Conservation (phyloP, 768 basidiomycete species). For the Lactifluus echinatus region DNA sequence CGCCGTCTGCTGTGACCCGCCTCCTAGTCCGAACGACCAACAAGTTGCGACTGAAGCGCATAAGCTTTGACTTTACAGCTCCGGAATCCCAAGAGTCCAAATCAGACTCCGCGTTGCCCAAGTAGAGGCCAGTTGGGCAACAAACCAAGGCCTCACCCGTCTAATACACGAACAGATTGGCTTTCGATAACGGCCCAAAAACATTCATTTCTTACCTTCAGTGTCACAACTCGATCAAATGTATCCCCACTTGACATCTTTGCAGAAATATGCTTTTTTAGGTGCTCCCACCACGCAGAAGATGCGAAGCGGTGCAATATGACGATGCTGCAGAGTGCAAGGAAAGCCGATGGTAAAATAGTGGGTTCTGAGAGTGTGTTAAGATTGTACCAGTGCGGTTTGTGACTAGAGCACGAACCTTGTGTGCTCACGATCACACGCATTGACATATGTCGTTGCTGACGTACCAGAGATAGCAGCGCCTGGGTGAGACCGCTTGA, state of each 20-base stretch:
- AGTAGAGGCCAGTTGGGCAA: slow-evolving; percentile 52
- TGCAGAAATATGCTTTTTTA: slow-evolving; percentile 58
- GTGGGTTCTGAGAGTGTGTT: slow-evolving; percentile 47
- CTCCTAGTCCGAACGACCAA: slow-evolving; percentile 52
- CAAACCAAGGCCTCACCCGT: slow-evolving; percentile 66
- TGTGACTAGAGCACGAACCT: slow-evolving; percentile 32
- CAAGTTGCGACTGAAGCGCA: slow-evolving; percentile 49
- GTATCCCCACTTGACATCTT: slow-evolving; percentile 50
- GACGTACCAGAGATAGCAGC: slow-evolving; percentile 50
- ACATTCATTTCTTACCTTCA: slow-evolving; percentile 39
- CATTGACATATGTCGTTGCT: slow-evolving; percentile 67
- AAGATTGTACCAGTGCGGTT: not conserved
- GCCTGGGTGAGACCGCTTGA: slow-evolving; percentile 49
- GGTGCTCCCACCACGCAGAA: slow-evolving; percentile 65
- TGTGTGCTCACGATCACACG: slow-evolving; percentile 69
- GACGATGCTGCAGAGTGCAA: slow-evolving; percentile 56
- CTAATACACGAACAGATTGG: slow-evolving; percentile 28
- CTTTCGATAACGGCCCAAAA: not conserved
- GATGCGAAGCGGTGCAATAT: slow-evolving; percentile 73
- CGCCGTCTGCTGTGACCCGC: slow-evolving; percentile 56
- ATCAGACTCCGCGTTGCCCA: slow-evolving; percentile 22
- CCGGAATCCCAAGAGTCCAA: slow-evolving; percentile 2
- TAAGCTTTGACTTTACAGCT: slow-evolving; percentile 21
- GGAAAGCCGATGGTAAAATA: slow-evolving; percentile 55
- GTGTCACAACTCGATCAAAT: slow-evolving; percentile 55